phyloP scores from a whole-genome alignment of 208 protist genomes.

The Wallacemonas sp. region DNA sequence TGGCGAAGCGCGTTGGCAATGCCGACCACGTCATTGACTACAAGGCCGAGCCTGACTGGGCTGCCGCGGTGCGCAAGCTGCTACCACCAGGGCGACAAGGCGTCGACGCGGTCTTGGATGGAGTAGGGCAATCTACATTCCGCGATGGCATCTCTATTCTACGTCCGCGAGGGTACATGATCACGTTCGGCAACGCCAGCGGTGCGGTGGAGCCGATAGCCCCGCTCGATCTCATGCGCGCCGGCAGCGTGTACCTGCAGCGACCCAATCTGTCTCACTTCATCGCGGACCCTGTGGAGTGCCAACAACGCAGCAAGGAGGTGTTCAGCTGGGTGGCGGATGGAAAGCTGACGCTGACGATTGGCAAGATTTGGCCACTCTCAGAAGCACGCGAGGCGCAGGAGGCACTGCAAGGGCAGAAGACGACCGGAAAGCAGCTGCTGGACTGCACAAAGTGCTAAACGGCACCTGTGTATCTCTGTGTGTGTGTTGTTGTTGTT shows the following conservation, averaged over 20 bases:
- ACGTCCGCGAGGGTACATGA: constrained; percentile 76
- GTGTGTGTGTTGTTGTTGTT: constrained; percentile 5
- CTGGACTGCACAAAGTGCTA: constrained; percentile 27
- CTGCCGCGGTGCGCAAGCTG: constrained; percentile 44
- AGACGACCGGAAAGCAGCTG: constrained; percentile 64
- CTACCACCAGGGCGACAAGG: constrained; percentile 37
- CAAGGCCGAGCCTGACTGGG: constrained; percentile 47
- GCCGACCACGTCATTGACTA: constrained; percentile 84
- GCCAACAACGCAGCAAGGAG: constrained; percentile 39
- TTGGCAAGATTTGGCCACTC: constrained; percentile 52
- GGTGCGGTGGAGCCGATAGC: constrained; percentile 69
- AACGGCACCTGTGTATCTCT: neutral
- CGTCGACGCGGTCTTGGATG: constrained; percentile 88
- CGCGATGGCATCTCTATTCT: constrained; percentile 65
- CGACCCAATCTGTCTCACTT: constrained; percentile 75
- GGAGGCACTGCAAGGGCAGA: constrained; percentile 35
- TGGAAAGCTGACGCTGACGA: constrained; percentile 48
- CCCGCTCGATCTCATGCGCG: constrained; percentile 52
- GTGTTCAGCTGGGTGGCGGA: constrained; percentile 61
- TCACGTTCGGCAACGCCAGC: constrained; percentile 92
- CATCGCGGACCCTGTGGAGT: constrained; percentile 40
- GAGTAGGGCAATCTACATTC: constrained; percentile 86
- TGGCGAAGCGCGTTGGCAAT: constrained; percentile 44
- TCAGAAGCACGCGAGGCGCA: constrained; percentile 61
- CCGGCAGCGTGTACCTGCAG: constrained; percentile 79